A percentile compares a stretch with the other conserved stretches of the same genome.
Evolutionary conservation across 176 grass and related monocot genomes (phyloP).

Genomic region (Thinopyrum elongatum): DNA sequence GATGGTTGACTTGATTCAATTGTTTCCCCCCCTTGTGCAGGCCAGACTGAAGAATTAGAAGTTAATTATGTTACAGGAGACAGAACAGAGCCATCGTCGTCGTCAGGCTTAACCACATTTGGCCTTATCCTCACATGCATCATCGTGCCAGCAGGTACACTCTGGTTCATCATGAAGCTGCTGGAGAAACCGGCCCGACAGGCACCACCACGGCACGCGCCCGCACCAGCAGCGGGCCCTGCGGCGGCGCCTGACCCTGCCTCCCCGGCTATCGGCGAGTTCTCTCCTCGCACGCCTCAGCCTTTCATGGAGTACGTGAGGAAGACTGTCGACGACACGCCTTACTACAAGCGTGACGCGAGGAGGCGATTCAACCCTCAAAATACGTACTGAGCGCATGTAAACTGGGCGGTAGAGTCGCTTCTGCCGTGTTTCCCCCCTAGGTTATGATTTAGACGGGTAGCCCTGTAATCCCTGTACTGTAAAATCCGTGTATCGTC

Average conservation of each 20-base stretch:
- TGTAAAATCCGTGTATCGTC: neutral
- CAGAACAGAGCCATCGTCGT: slow-evolving; percentile 22
- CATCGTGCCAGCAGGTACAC: slow-evolving; percentile 38
- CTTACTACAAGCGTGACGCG: slow-evolving; percentile 72
- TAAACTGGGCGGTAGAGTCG: neutral
- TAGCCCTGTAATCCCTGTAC: slow-evolving; percentile 10
- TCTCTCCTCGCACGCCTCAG: slow-evolving; percentile 62
- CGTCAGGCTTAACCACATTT: slow-evolving; percentile 34
- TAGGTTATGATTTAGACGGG: neutral
- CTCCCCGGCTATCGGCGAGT: slow-evolving; percentile 21
- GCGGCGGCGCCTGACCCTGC: slow-evolving; percentile 19
- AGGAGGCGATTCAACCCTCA: slow-evolving; percentile 79
- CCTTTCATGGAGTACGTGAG: slow-evolving; percentile 95
- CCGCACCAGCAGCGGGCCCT: slow-evolving; percentile 12
- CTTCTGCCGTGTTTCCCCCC: neutral
- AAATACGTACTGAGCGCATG: slow-evolving; percentile 63
- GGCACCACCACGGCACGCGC: slow-evolving; percentile 2
- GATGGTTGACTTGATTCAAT: neutral
- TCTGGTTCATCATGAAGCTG: slow-evolving; percentile 55
- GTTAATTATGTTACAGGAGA: slow-evolving; percentile 49
- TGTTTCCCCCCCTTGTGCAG: slow-evolving; percentile 33
- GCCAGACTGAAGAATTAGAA: slow-evolving; percentile 62
- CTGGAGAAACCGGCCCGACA: slow-evolving; percentile 52
- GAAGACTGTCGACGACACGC: slow-evolving; percentile 88
- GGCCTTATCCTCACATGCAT: slow-evolving; percentile 53